Conservation (phyloP, 345 rosid species). For the Gossypium stocksii region DNA sequence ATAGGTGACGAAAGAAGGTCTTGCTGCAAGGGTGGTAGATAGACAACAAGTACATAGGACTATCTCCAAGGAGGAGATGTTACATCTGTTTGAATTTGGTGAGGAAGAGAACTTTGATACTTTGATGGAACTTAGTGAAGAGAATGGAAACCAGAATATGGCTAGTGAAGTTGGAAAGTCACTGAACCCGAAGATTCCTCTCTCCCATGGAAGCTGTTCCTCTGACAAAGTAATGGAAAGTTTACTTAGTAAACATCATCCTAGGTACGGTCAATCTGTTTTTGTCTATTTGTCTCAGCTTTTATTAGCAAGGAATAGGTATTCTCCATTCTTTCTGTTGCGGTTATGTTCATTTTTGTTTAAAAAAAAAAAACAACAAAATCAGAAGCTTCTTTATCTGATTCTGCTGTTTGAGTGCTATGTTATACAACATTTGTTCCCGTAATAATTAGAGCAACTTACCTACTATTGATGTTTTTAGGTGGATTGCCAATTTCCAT, state of each 20-base stretch:
- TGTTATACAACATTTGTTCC: not conserved
- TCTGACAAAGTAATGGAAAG: conserved; percentile 92
- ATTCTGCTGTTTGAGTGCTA: conserved; percentile 3
- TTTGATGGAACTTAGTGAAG: conserved; percentile 38
- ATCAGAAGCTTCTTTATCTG: not conserved
- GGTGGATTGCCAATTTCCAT: conserved; percentile 32
- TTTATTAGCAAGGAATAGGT: not conserved
- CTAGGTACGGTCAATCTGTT: conserved; percentile 40
- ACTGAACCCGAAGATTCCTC: conserved; percentile 47
- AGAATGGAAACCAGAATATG: conserved; percentile 30
- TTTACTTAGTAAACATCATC: conserved; percentile 67
- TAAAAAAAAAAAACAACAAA: not conserved
- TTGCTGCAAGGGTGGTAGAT: conserved; percentile 99
- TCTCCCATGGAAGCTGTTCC: conserved; percentile 53
- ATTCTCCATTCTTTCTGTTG: not conserved
- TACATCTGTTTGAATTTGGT: conserved; percentile 96
- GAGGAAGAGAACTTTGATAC: conserved; percentile 76
- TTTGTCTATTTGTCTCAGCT: not conserved
- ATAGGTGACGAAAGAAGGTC: conserved; percentile 98
- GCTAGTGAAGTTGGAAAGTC: conserved; percentile 32
- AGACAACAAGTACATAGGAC: conserved; percentile 97
- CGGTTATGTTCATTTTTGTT: not conserved
- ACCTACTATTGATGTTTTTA: conserved; percentile 1
- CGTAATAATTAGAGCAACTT: not conserved
- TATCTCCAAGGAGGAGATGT: conserved; percentile 96